phyloP scores from a whole-genome alignment of 257 asterid genomes.

The Buddleja alternifolia region DNA sequence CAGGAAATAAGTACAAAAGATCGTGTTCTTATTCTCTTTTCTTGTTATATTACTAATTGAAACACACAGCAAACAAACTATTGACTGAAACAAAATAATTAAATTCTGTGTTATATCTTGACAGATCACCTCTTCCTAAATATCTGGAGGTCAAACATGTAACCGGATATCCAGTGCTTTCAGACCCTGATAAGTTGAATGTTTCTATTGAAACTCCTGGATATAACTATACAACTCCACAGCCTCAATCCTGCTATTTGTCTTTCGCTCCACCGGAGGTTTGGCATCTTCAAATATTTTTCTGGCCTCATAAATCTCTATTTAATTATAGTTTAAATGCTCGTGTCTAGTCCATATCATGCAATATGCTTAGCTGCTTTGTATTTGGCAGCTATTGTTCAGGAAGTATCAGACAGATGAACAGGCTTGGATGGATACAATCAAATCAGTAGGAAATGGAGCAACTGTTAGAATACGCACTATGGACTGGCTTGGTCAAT shows the following conservation, averaged over 20 bases:
- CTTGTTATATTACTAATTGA: too few relatives aligned
- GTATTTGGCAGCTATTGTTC: constrained; percentile 62
- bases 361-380: constrained; percentile 22
- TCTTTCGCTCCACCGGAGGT: constrained; percentile 98
- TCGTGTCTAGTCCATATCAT: neutral
- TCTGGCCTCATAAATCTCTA: neutral
- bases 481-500: constrained; percentile 97
- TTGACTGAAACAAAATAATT: too few relatives aligned
- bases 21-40: too few relatives aligned
- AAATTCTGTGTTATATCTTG: constrained; percentile 15
- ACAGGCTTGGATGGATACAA: constrained; percentile 90
- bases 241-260: constrained; percentile 55
- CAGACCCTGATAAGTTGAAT: constrained; percentile 57
- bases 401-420: constrained; percentile 70
- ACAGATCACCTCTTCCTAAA: constrained; percentile 75
- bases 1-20: neutral
- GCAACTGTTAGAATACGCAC: constrained; percentile 72
- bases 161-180: constrained; percentile 67
- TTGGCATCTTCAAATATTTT: constrained; percentile 20
- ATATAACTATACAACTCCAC: constrained; percentile 38
- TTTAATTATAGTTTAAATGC: neutral
- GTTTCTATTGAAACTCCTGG: constrained; percentile 65
- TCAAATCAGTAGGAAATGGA: constrained; percentile 66
- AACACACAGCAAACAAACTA: too few relatives aligned
- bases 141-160: constrained; percentile 60